These are phyloP conservation scores for Aspergillus funiculosus DNA, from an alignment of 495 filamentous ascomycete species.

Conservation along the genomic window DNA sequence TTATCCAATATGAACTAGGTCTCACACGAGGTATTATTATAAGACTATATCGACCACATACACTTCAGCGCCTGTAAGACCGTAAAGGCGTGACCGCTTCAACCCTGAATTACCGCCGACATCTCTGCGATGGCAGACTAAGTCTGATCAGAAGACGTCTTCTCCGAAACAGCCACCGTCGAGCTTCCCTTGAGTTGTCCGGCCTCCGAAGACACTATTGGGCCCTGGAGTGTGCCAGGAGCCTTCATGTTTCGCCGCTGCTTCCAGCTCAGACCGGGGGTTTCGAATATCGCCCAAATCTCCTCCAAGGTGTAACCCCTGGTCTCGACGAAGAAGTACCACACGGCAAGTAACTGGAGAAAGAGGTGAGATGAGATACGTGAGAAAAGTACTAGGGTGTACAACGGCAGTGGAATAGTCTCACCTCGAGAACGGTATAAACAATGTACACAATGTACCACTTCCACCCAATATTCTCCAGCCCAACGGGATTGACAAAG, in stretches of 20 bases:
- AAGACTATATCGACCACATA: no score
- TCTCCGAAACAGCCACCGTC: background rate
- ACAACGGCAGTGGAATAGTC: background rate
- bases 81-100: no score
- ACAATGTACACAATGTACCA: constrained; percentile 5
- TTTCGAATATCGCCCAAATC: constrained; percentile 2
- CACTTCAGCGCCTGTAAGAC: no score
- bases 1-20: no score
- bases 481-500: constrained; percentile 2
- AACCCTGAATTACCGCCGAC: no score
- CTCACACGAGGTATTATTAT: no score
- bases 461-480: background rate
- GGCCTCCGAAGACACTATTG: background rate
- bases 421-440: background rate
- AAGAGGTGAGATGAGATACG: no score
- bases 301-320: constrained; percentile 1
- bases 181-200: background rate
- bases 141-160: no score
- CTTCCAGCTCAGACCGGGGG: background rate
- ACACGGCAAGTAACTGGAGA: background rate
- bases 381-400: background rate
- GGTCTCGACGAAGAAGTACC: constrained; percentile 4
- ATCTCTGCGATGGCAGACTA: no score
- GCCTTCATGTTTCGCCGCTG: constrained; percentile 4
- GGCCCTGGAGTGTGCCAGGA: background rate